A percentile compares a stretch with the other conserved stretches of the same genome.
Evolutionary conservation across 306 rosid genomes (phyloP).

Genomic region (Pterocarpus macrocarpus): DNA sequence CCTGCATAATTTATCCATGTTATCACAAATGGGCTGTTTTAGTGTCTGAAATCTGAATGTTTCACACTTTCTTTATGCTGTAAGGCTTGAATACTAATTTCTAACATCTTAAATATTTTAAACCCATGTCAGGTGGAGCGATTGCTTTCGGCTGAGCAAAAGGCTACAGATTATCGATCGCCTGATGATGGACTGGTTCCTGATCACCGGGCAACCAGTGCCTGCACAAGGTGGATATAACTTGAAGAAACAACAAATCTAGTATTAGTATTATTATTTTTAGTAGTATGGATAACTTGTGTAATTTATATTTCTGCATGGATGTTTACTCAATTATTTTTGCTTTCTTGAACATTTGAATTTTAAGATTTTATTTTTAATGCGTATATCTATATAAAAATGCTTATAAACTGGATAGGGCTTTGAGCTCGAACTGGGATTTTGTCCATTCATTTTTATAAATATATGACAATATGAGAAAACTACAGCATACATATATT

Average conservation of each 20-base stretch:
- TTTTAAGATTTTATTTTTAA: background rate
- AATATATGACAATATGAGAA: too few species aligned
- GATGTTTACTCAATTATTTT: slow-evolving; percentile 39
- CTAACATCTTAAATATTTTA: slow-evolving; percentile 30
- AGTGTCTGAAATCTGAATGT: slow-evolving; percentile 1
- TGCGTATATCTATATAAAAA: slow-evolving; percentile 6
- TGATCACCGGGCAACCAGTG: slow-evolving; percentile 96
- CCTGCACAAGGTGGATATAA: slow-evolving; percentile 83
- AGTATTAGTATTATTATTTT: background rate
- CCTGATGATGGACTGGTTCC: slow-evolving; percentile 97
- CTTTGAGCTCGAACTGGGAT: background rate
- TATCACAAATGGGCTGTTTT: slow-evolving; percentile 24
- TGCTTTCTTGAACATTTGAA: slow-evolving; percentile 25
- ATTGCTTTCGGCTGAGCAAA: slow-evolving; percentile 95
- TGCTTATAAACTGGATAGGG: background rate
- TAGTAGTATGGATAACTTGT: slow-evolving; percentile 18
- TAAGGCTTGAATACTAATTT: slow-evolving; percentile 21
- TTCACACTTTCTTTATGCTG: slow-evolving; percentile 2
- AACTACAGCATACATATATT: too few species aligned
- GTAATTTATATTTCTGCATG: slow-evolving; percentile 10
- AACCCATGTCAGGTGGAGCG: slow-evolving; percentile 83
- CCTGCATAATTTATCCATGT: slow-evolving; percentile 25
- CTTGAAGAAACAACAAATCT: slow-evolving; percentile 31
- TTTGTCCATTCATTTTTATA: too few species aligned
- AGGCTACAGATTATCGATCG: slow-evolving; percentile 87